Evolutionary conservation across 2,329 filamentous ascomycete genomes (phyloP).

Genomic region (Clarireedia hainanense): DNA sequence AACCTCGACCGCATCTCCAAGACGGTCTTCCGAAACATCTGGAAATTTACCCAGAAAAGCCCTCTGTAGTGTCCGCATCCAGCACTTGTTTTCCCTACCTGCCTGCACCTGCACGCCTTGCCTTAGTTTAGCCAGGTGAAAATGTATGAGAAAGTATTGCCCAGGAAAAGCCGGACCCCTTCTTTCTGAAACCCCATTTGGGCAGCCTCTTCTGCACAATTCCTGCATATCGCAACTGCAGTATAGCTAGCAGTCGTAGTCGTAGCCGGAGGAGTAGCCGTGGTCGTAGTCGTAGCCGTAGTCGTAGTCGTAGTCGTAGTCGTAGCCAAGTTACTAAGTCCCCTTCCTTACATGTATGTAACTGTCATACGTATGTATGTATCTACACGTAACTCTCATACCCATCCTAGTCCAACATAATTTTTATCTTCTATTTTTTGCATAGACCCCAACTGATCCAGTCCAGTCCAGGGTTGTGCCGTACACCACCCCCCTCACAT

Average conservation of each 20-base stretch:
- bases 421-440: too few species aligned
- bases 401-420: too few species aligned
- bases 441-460: neutral
- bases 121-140: too few species aligned
- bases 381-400: neutral
- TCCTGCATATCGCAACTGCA: neutral
- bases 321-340: neutral
- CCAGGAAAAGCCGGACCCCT: too few species aligned
- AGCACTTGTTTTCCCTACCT: too few species aligned
- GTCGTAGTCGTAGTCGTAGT: too few species aligned
- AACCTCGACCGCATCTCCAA: neutral
- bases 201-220: conserved; percentile 2
- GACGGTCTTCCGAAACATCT: neutral
- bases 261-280: too few species aligned
- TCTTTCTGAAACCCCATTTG: neutral
- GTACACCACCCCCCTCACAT: conserved; percentile 5
- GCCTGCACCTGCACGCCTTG: too few species aligned
- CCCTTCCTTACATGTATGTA: neutral
- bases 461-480: neutral
- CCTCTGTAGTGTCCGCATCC: neutral
- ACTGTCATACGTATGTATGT: neutral
- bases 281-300: too few species aligned
- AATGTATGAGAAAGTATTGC: neutral
- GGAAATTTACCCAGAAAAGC: neutral
- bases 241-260: neutral